phyloP scores from a whole-genome alignment of 2,329 filamentous ascomycete genomes.

The Aspergillus spinulosporus region DNA sequence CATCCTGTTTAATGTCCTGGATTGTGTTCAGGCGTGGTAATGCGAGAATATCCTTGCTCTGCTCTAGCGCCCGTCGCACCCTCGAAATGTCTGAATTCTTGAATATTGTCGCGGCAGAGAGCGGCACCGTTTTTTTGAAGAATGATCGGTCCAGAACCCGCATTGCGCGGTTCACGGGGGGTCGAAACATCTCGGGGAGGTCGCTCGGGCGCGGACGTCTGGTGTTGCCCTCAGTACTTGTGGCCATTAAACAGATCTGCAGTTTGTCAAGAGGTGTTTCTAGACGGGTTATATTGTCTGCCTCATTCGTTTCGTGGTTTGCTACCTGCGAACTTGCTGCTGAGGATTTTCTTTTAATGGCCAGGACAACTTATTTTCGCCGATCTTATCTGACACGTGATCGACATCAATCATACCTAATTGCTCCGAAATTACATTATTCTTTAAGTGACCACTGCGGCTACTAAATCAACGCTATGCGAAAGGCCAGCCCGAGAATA shows the following conservation, averaged over 20 bases:
- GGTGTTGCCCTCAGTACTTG: slow-evolving; percentile 10
- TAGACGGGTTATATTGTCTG: too few relatives aligned
- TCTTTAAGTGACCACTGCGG: neutral
- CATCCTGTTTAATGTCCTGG: slow-evolving; percentile 55
- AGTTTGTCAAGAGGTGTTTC: neutral
- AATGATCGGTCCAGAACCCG: slow-evolving; percentile 78
- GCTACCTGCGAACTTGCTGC: neutral
- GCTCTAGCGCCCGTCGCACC: slow-evolving; percentile 66
- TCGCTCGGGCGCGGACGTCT: slow-evolving; percentile 27
- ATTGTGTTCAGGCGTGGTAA: slow-evolving; percentile 66
- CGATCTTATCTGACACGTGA: slow-evolving; percentile 30
- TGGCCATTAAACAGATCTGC: slow-evolving; percentile 20
- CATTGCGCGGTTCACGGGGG: slow-evolving; percentile 77
- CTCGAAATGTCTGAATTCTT: slow-evolving; percentile 73
- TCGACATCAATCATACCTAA: neutral
- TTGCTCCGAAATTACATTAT: neutral
- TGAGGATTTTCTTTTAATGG: neutral
- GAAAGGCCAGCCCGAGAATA: neutral
- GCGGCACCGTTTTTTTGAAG: slow-evolving; percentile 73
- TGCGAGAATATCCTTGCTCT: slow-evolving; percentile 65
- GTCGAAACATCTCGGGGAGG: slow-evolving; percentile 63
- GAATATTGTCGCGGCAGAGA: slow-evolving; percentile 75
- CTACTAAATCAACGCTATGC: neutral
- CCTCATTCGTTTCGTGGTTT: neutral
- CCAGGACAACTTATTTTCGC: slow-evolving; percentile 1